Evolutionary conservation across 106 monocot species (phyloP), one percentile per base, ranked within the genome.

Genomic region (Apostasia shenzhenica): DNA sequence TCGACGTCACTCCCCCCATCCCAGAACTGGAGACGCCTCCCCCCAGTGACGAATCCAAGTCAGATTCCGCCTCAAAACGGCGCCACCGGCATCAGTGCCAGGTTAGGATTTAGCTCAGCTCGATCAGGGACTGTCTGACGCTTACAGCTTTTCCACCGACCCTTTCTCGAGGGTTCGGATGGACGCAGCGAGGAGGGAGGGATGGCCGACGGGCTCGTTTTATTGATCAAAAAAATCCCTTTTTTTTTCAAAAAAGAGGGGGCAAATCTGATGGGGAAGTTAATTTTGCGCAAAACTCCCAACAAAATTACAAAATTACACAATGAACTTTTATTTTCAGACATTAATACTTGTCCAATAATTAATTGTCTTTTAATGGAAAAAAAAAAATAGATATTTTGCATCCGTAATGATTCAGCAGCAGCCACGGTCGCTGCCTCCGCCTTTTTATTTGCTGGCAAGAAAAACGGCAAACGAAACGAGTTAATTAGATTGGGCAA

Each of bases 1-100:
- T 59, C 39, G 88, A 88, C 59, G 88, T 78, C 73, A 84, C 81
- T 2, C 70, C 88, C 45, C 88, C 88, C 88, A 88, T 88, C 62
- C 38, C 51, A 39, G 10, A 6, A 11, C 52, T 6, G 9, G 52
- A 52, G 6, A 6, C 11, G 9, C 6, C 6, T 62, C 6, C 13
- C 41, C 13, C 43, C 14, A 13, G 12, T 45, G 45, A 13, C 62
- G 12, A 13, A 5, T 13, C 62, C 43, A n/a, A 62, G 6, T 4
- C 45, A 1, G 62, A 11, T 12, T 2, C 11, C 0, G 13, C 62
- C 5, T 44, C 62, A n/a, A 45, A 62, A 45, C 62, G 12, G 14
- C 6, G 9, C 11, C 5, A 45, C 26, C 26, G 26, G 26, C 26
- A 26, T 26, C 26, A 26, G 26, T 26, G 26, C 26, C 26, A 1